Percentiles rank a stretch among this genome's conserved stretches.
Conservation (phyloP, 2,329 filamentous ascomycete genomes). For the Diaporthe batatas region DNA sequence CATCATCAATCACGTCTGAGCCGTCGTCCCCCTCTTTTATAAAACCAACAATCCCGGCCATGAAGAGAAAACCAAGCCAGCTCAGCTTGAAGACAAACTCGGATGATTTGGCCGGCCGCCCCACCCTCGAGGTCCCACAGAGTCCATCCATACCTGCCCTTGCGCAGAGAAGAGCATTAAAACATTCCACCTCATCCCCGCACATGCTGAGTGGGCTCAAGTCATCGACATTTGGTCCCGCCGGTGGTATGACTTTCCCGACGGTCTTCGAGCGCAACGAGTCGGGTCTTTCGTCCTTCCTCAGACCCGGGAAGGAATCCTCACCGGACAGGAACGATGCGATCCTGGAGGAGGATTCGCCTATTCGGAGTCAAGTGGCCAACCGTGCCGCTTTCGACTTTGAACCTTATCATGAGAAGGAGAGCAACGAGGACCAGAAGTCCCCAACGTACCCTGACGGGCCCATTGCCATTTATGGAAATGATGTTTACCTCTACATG, state of each 20-base stretch:
- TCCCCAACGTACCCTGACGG: constrained; percentile 86
- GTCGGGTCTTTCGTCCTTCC: constrained; percentile 70
- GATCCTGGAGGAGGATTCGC: constrained; percentile 69
- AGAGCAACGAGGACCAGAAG: constrained; percentile 83
- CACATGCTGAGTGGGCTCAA: constrained; percentile 73
- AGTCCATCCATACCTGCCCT: constrained; percentile 71
- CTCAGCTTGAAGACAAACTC: constrained; percentile 82
- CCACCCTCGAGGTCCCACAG: constrained; percentile 66
- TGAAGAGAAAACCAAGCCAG: constrained; percentile 82
- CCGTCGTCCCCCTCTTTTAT: constrained; percentile 83
- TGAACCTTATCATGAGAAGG: constrained; percentile 74
- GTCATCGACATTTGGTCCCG: constrained; percentile 71
- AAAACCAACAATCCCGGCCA: constrained; percentile 79
- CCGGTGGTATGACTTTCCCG: constrained; percentile 74
- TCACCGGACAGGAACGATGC: constrained; percentile 54
- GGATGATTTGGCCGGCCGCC: constrained; percentile 65
- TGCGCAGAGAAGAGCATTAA: constrained; percentile 72
- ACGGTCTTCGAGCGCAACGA: constrained; percentile 72
- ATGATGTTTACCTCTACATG: constrained; percentile 82
- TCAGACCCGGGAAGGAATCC: constrained; percentile 63
- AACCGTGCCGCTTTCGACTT: constrained; percentile 69
- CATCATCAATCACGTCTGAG: constrained; percentile 69
- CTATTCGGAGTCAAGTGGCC: constrained; percentile 73
- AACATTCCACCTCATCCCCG: constrained; percentile 77
- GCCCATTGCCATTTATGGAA: constrained; percentile 84